phyloP scores from a whole-genome alignment of 805 yeast species.

The Pichia rugopelliculosa region DNA sequence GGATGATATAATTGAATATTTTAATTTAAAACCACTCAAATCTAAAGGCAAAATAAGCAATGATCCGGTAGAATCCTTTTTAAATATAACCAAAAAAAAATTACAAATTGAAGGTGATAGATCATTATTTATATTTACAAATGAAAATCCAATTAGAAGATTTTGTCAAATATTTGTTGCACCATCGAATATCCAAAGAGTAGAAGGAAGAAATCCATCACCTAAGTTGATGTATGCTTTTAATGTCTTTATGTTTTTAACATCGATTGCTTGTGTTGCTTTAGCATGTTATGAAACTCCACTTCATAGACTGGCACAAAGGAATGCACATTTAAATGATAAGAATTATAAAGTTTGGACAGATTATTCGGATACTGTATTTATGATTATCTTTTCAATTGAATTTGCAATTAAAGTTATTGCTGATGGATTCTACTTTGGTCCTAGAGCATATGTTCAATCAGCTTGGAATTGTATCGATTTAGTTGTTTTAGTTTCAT shows the following conservation, averaged over 20 bases:
- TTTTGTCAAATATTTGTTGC: constrained; percentile 69
- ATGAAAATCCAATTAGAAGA: constrained; percentile 55
- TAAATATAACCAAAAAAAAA: background rate
- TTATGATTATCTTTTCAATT: constrained; percentile 51
- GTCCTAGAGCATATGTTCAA: constrained; percentile 77
- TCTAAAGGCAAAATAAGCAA: background rate
- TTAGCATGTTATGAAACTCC: constrained; percentile 82
- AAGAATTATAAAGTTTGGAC: constrained; percentile 51
- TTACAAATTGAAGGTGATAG: constrained; percentile 34
- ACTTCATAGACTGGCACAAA: constrained; percentile 36
- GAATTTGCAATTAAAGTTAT: constrained; percentile 71
- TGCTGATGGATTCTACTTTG: constrained; percentile 77
- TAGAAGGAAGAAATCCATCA: constrained; percentile 65
- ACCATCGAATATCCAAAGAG: constrained; percentile 66
- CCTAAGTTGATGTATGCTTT: constrained; percentile 43
- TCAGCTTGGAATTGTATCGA: constrained; percentile 86
- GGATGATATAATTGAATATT: background rate
- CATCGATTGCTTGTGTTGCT: constrained; percentile 63
- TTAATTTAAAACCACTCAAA: background rate
- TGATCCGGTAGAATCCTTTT: background rate
- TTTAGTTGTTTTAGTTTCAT: constrained; percentile 60
- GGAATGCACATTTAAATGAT: constrained; percentile 25
- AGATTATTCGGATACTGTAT: constrained; percentile 49
- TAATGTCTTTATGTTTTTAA: constrained; percentile 45
- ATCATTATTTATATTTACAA: constrained; percentile 57